Evolutionary conservation across 2,329 filamentous ascomycete species (phyloP).

Genomic region (Magnaporthiopsis incrustans): DNA sequence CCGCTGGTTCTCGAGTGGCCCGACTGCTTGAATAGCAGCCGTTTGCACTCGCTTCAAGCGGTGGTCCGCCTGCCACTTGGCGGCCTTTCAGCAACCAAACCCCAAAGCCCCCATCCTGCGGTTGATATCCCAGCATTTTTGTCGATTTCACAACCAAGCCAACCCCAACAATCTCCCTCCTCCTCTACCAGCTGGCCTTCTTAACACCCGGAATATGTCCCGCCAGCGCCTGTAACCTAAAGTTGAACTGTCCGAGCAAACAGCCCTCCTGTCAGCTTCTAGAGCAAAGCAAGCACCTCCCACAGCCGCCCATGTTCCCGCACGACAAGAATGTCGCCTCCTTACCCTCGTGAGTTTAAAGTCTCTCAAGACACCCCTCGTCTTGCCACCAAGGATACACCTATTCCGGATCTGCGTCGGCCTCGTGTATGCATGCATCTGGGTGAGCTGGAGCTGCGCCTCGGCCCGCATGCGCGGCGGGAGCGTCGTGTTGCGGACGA

Average conservation of each 20-base stretch:
- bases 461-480: conserved; percentile 75
- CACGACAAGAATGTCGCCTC: conserved; percentile 14
- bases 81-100: not conserved
- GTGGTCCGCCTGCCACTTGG: not conserved
- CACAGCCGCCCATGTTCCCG: not conserved
- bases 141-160: not conserved
- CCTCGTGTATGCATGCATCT: conserved; percentile 95
- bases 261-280: not conserved
- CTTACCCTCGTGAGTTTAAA: conserved; percentile 88
- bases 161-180: not conserved
- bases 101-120: not conserved
- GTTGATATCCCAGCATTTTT: not conserved
- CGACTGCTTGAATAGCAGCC: not conserved
- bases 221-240: conserved; percentile 78
- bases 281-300: not conserved
- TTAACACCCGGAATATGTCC: conserved; percentile 86
- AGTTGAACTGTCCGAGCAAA: conserved; percentile 64
- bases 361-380: conserved; percentile 81
- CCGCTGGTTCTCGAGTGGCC: not conserved
- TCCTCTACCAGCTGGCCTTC: conserved; percentile 87
- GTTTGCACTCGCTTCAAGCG: not conserved
- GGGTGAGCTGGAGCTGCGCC: conserved; percentile 83
- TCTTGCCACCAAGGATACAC: conserved; percentile 86
- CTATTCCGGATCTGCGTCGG: conserved; percentile 90
- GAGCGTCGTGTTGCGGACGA: conserved; percentile 86